phyloP scores from a whole-genome alignment of 768 basidiomycete species.

The Thelephora ganbajun region DNA sequence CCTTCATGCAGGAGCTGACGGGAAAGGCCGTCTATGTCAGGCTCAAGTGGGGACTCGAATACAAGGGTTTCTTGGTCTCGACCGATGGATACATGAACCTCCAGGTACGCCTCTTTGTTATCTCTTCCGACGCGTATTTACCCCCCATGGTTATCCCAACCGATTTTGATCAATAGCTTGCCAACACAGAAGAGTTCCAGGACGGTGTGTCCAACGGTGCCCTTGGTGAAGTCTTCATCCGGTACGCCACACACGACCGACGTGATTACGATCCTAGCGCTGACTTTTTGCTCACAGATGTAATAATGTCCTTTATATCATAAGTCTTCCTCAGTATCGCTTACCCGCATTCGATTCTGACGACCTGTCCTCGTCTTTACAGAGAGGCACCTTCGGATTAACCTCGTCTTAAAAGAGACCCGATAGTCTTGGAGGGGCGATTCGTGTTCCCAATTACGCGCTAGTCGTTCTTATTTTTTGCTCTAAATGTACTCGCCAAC shows the following conservation, averaged over 20 bases:
- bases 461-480: too few relatives aligned
- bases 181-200: conserved; percentile 98
- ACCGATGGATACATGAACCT: conserved; percentile 99
- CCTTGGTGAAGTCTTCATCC: conserved; percentile 97
- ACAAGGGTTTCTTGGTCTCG: conserved; percentile 97
- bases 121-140: background rate
- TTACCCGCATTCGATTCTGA: conserved; percentile 11
- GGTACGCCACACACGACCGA: conserved; percentile 34
- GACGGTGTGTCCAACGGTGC: conserved; percentile 92
- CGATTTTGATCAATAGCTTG: conserved; percentile 45
- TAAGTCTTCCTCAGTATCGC: conserved; percentile 34
- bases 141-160: background rate
- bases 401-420: background rate
- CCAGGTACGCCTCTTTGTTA: conserved; percentile 44
- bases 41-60: conserved; percentile 98
- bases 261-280: background rate
- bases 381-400: conserved; percentile 59
- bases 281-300: conserved; percentile 34
- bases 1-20: conserved; percentile 95
- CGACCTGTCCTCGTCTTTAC: conserved; percentile 26
- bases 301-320: conserved; percentile 95
- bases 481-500: too few relatives aligned
- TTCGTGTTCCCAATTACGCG: too few relatives aligned
- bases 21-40: conserved; percentile 92
- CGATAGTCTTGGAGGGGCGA: too few relatives aligned